Evolutionary conservation across 352 stramenopile species (phyloP).

Genomic region (Pythium aphanidermatum): DNA sequence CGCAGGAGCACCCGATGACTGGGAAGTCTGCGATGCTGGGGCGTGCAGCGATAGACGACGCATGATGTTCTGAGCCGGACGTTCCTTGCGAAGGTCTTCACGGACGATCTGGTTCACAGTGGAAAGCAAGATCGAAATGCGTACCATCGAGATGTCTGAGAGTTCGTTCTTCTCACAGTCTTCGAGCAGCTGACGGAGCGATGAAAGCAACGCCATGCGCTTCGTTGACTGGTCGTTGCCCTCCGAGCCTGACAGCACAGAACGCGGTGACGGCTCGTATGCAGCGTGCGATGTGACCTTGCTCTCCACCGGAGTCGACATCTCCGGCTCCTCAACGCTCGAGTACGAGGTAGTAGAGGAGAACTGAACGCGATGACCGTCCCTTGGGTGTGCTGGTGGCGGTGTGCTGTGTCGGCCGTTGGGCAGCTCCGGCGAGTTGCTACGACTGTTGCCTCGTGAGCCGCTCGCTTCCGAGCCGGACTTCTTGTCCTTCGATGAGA

Average conservation of each 20-base stretch:
- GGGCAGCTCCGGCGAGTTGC: constrained; percentile 16
- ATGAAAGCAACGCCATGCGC: constrained; percentile 37
- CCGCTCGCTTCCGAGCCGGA: constrained; percentile 3
- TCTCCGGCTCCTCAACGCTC: constrained; percentile 5
- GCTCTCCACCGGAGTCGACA: constrained; percentile 9
- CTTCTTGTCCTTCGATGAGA: constrained; percentile 15
- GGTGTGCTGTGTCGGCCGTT: constrained; percentile 9
- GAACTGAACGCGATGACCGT: too few species aligned
- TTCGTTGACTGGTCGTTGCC: constrained; percentile 10
- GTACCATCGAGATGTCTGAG: constrained; percentile 52
- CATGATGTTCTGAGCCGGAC: constrained; percentile 29
- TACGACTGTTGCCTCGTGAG: constrained; percentile 7
- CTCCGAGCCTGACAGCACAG: constrained; percentile 3
- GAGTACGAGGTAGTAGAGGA: too few species aligned
- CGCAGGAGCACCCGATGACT: constrained; percentile 2
- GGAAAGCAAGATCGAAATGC: constrained; percentile 55
- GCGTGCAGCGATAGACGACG: constrained; percentile 32
- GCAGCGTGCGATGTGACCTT: constrained; percentile 5
- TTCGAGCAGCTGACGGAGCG: constrained; percentile 41
- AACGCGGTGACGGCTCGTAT: constrained; percentile 8
- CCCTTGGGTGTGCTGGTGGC: not conserved
- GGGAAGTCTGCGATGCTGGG: not conserved
- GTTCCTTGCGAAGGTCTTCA: constrained; percentile 49
- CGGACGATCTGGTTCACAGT: constrained; percentile 65
- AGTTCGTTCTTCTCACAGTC: constrained; percentile 55